These are phyloP conservation scores for Dendrobium huoshanense DNA, from an alignment of 106 monocot species.

Conservation along the genomic window DNA sequence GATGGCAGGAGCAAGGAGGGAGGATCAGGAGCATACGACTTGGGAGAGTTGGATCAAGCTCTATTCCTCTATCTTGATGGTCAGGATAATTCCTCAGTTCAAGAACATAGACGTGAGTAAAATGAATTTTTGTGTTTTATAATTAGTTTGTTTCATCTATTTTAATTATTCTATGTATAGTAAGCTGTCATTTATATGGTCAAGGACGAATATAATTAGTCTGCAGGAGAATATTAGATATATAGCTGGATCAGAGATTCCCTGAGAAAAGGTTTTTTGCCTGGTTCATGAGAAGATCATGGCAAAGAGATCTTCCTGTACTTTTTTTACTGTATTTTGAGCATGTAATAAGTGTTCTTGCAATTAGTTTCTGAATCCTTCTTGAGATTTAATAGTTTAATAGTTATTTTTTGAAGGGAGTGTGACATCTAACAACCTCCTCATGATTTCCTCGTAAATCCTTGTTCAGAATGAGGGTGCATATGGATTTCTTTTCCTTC, in stretches of 20 bases:
- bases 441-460: slow-evolving; percentile 7
- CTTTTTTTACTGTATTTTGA: background rate
- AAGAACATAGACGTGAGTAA: slow-evolving; percentile 63
- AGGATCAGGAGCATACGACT: slow-evolving; percentile 36
- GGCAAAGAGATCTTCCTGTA: slow-evolving; percentile 15
- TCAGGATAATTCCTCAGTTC: slow-evolving; percentile 51
- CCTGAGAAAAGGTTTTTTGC: slow-evolving; percentile 4
- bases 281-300: slow-evolving; percentile 27
- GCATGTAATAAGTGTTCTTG: background rate
- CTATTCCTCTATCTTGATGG: slow-evolving; percentile 78
- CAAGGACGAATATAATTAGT: slow-evolving; percentile 1
- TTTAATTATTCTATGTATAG: background rate
- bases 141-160: background rate
- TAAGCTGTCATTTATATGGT: background rate
- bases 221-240: slow-evolving; percentile 2
- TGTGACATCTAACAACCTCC: slow-evolving; percentile 5
- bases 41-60: slow-evolving; percentile 91
- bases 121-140: too few species aligned
- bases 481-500: background rate
- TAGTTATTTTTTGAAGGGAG: background rate
- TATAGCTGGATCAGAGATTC: slow-evolving; percentile 13
- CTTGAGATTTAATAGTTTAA: background rate
- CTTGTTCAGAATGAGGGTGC: background rate
- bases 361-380: background rate
- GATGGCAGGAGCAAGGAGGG: slow-evolving; percentile 33